Conservation (phyloP, 139 green algal genomes). For the Coelastrella sp. region DNA sequence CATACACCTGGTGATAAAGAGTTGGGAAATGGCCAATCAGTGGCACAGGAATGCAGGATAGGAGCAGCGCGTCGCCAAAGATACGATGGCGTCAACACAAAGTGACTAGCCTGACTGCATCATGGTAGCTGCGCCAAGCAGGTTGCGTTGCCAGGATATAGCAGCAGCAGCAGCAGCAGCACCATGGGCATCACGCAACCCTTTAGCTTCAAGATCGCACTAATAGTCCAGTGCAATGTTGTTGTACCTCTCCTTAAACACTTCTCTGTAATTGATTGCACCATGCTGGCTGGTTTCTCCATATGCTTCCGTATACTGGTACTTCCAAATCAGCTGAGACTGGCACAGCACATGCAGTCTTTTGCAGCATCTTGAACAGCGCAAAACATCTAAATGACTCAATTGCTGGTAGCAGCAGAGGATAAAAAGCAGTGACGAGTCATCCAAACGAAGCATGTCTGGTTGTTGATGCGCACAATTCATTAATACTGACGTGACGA, state of each 20-base stretch:
- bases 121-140: too few species aligned
- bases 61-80: too few species aligned
- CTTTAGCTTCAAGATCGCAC: too few species aligned
- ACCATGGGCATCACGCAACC: too few species aligned
- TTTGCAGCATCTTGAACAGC: neutral
- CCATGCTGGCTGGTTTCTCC: neutral
- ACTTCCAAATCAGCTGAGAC: slow-evolving; percentile 1
- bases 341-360: neutral
- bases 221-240: too few species aligned
- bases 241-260: slow-evolving; percentile 10
- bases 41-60: too few species aligned
- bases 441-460: neutral
- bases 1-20: neutral
- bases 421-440: neutral
- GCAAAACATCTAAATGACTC: slow-evolving; percentile 7
- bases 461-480: neutral
- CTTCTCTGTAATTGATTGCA: neutral
- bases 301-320: neutral
- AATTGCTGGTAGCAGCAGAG: neutral
- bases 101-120: too few species aligned
- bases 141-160: too few species aligned
- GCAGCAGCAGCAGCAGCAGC: too few species aligned
- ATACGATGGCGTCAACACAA: too few species aligned
- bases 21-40: neutral
- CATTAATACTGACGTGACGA: too few species aligned